Evolutionary conservation across 2,329 filamentous ascomycete genomes (phyloP), one percentile per base, ranked within the genome.

Genomic region (Colletotrichum tamarilloi): DNA sequence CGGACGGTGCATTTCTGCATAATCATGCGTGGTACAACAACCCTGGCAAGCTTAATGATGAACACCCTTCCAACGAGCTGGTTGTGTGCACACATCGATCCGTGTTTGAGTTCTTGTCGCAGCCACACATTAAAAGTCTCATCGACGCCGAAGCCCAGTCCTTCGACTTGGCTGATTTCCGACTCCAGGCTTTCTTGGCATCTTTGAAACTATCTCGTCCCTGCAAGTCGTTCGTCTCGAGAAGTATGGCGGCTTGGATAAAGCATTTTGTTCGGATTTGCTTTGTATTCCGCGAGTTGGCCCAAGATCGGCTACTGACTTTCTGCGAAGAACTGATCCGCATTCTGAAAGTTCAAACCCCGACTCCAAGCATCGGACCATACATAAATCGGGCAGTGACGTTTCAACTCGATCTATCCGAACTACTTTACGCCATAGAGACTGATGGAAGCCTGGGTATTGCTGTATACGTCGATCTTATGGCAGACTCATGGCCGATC

Each of bases 351-450:
- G 7, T n/a, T 46, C 42, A 46, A 9, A 46, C 1, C 2, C 42
- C 16, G 19, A 46, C 16, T n/a, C 5, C 19, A 9, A 46, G 42
- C 4, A n/a, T 46, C 7, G 16, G 16, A 1, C 26, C 4, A 26
- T 4, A 0, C 1, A 26, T 26, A 3, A 24, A 3, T 24, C 3
- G 24, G 2, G 3, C 24, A 26, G 26, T n/a, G n/a, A n/a, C 26
- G 26, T 5, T 5, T 16, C 5, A 2, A 46, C 7, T 46, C 19
- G 6, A 46, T n/a, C 2, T 3, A 19, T 46, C 42, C 3, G 42
- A 46, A 9, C 19, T 46, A n/a, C 3, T 4, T 1, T 46, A n/a
- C 42, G 42, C 42, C 3, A 19, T 3, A n/a, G 42, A 46, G 19
- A 46, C 19, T n/a, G 19, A 19, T 19, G 42, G 42, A n/a, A n/a